Evolutionary conservation across 306 rosid genomes (phyloP).

Genomic region (Amphicarpaea edgeworthii): DNA sequence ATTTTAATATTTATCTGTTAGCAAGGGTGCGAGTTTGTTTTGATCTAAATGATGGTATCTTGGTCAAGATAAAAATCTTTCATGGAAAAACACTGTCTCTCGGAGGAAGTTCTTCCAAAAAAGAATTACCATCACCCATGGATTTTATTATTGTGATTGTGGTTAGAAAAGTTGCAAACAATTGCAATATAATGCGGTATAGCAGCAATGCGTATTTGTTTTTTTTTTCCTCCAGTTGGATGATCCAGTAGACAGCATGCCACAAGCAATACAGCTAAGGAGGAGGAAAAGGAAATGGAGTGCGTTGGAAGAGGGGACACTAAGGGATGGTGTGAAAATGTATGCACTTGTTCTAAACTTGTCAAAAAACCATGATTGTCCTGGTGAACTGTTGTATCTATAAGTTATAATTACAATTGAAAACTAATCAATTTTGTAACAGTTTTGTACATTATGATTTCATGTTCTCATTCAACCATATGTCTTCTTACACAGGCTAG

Average conservation of each 20-base stretch:
- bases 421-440: slow-evolving; percentile 1
- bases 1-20: too few species aligned
- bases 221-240: slow-evolving; percentile 62
- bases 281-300: slow-evolving; percentile 78
- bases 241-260: slow-evolving; percentile 64
- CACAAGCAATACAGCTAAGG: slow-evolving; percentile 44
- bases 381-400: slow-evolving; percentile 19
- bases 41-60: neutral
- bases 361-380: slow-evolving; percentile 19
- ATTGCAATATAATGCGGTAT: too few species aligned
- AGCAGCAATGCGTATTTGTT: neutral
- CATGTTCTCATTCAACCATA: slow-evolving; percentile 34
- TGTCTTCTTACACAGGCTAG: slow-evolving; percentile 61
- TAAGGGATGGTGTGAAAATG: slow-evolving; percentile 70
- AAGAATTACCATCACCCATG: too few species aligned
- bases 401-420: slow-evolving; percentile 23
- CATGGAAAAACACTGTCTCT: too few species aligned
- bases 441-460: slow-evolving; percentile 28
- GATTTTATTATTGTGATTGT: too few species aligned
- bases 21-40: neutral
- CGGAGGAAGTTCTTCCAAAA: too few species aligned
- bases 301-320: slow-evolving; percentile 72
- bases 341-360: slow-evolving; percentile 51
- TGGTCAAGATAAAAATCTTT: too few species aligned
- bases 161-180: too few species aligned